Percentiles rank a stretch among this genome's conserved stretches.
Conservation (phyloP, 768 basidiomycete species). For the Amanita muscaria region DNA sequence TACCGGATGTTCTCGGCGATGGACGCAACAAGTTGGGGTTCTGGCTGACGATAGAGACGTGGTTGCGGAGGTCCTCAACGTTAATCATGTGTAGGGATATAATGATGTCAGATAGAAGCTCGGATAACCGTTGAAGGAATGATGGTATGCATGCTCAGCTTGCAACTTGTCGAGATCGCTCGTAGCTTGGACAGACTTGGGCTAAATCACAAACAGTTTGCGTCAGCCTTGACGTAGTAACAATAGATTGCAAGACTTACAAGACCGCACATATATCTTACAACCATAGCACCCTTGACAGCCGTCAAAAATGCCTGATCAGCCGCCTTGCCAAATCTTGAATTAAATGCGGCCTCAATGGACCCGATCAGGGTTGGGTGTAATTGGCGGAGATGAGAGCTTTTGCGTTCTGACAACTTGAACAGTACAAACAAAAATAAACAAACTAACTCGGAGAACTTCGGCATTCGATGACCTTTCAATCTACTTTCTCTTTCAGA, state of each 20-base stretch:
- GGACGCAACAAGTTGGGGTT: constrained; percentile 72
- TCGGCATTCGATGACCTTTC: no score
- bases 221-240: not conserved
- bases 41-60: constrained; percentile 85
- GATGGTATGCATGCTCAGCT: constrained; percentile 55
- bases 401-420: no score
- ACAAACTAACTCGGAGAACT: no score
- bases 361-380: no score
- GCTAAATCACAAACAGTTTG: constrained; percentile 22
- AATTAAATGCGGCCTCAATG: constrained; percentile 61
- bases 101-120: constrained; percentile 60
- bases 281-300: constrained; percentile 73
- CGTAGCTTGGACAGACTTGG: constrained; percentile 79
- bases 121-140: constrained; percentile 83
- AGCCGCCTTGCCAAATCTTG: constrained; percentile 59
- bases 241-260: constrained; percentile 37
- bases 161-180: constrained; percentile 62
- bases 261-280: constrained; percentile 81
- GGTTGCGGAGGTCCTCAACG: constrained; percentile 69
- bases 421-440: no score
- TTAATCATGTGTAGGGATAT: constrained; percentile 49
- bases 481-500: no score
- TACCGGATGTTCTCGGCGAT: constrained; percentile 89
- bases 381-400: no score
- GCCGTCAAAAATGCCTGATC: constrained; percentile 58